Base-by-base conservation (phyloP, 1,284 basidiomycete genomes). In the Dichomitus squalens region DNA sequence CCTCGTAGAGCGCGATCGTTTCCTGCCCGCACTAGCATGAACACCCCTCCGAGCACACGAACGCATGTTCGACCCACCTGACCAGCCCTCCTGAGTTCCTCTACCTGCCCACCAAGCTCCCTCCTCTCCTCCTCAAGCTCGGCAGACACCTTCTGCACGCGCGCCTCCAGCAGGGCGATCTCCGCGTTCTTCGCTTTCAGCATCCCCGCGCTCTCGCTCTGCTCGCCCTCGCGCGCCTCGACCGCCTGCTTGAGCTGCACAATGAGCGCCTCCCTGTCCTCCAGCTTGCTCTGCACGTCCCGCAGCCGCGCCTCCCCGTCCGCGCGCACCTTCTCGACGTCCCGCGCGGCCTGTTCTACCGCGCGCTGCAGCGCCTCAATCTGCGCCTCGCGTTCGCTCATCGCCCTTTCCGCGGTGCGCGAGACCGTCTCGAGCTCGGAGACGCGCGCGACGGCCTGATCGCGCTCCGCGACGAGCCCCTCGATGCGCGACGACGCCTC, bases 1-100 rank as follows among this genome's bases (percentile, higher is more conserved):
- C 93, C 75, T 98, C 95, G 68, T 97, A 97, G 34, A 96, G 78
- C 34, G 91, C 92, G 63, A 95, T 95, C 1, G 92, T 95, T 83
- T 95, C 92, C 90, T 94, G 66, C 25, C 29, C 18, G n/a, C 12
- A 9, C 9, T 21, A 21, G 0, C 3, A n/a, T 49, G 53, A 52
- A 29, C 31, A 6, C 20, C 18, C 18, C 4, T 21, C 14, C 16
- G 11, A 23, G 23, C 11, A 12, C 8, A 18, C 18, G 14, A n/a
- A 36, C 7, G 25, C 25, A 6, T 14, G 29, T 11, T 41, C 49
- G n/a, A 63, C 76, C 59, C 67, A 91, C 90, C 76, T 93, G 90
- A 21, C 95, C 94, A 21, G 93, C 93, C 59, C 82, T 79, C 49
- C 92, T 81, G 39, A 96, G 80, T 68, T 93, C 90, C 53, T 94